Base-by-base conservation (phyloP, 148 eudicot species). In the Rhododendron ovatum region DNA sequence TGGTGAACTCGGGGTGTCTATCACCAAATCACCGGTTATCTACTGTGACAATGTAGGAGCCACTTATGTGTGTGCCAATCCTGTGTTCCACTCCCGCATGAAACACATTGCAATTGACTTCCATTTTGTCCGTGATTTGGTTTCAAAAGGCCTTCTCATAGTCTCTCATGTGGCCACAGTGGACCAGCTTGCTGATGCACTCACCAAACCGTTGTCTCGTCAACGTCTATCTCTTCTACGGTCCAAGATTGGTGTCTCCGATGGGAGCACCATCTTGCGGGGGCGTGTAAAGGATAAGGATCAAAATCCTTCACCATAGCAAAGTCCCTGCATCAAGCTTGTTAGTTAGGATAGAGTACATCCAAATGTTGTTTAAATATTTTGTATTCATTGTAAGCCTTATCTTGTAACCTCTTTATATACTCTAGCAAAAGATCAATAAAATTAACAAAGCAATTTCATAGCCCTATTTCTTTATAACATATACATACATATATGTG, bases 221-320 rank as follows among this genome's bases (percentile, higher is more conserved):
- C 71, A 24, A 6, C 71, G 28, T 2, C 28, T 63, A 6, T 1
- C 28, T 5, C 71, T 5, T n/a, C 12, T 75, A 37, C 79, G 24
- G 43, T 75, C 79, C 71, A 24, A 75, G 48, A 33, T 75, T 75
- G 48, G 79, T 13, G 45, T 75, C 79, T 75, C 79, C 79, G 11
- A 75, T 75, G 79, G 22, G 48, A 39, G 79, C 79, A 37, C 79
- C 79, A 75, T 75, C 79, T 75, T 75, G 79, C 79, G 79, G 79
- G 48, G 43, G 79, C 24, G 48, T 35, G 35, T 35, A 35, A 35
- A 35, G 35, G 35, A 35, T 35, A 35, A 35, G 35, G 35, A 35
- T 35, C 35, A 35, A 35, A 35, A 35, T 35, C 35, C 35, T 35
- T 35, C 35, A 35, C 35, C 35, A 35, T 35, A 35, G 35, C 35